Conservation (phyloP, 441 rosid genomes). For the Manihot esculenta region DNA sequence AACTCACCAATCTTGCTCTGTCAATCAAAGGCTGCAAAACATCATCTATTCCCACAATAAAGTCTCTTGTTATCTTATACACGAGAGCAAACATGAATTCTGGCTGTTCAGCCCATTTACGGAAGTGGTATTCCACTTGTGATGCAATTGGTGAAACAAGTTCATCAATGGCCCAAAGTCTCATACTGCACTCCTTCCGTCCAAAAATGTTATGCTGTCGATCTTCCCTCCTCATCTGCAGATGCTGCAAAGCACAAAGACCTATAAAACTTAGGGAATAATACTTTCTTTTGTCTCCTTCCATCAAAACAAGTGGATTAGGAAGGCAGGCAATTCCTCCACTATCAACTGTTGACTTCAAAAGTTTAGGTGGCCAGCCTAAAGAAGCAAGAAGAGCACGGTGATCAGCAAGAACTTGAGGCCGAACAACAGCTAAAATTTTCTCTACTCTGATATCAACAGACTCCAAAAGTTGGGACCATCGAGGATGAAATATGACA, state of each 20-base stretch:
- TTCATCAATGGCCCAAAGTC: slow-evolving; percentile 75
- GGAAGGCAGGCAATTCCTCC: slow-evolving; percentile 43
- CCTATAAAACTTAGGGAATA: slow-evolving; percentile 64
- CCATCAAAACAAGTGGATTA: slow-evolving; percentile 65
- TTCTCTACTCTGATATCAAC: slow-evolving; percentile 74
- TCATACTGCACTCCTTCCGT: slow-evolving; percentile 20
- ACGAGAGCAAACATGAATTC: slow-evolving; percentile 73
- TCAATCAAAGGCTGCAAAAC: slow-evolving; percentile 85
- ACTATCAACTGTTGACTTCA: slow-evolving; percentile 35
- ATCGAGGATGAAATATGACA: slow-evolving; percentile 45
- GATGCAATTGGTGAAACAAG: slow-evolving; percentile 70
- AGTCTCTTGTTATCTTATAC: slow-evolving; percentile 59
- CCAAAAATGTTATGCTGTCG: slow-evolving; percentile 35
- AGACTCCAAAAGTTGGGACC: slow-evolving; percentile 58
- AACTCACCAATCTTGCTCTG: slow-evolving; percentile 56
- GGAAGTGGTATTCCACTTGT: slow-evolving; percentile 75
- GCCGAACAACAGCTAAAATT: slow-evolving; percentile 53
- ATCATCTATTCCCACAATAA: slow-evolving; percentile 62
- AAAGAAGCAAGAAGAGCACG: slow-evolving; percentile 73
- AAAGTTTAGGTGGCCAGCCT: slow-evolving; percentile 84
- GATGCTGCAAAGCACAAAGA: slow-evolving; percentile 69
- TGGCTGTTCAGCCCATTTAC: slow-evolving; percentile 70
- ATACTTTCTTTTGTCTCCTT: slow-evolving; percentile 50
- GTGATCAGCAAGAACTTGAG: slow-evolving; percentile 65
- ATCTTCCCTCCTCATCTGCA: slow-evolving; percentile 52